Percentiles rank a stretch among this genome's conserved stretches.
Evolutionary conservation across 2,329 filamentous ascomycete species (phyloP).

Genomic region (Cladophialophora yegresii): DNA sequence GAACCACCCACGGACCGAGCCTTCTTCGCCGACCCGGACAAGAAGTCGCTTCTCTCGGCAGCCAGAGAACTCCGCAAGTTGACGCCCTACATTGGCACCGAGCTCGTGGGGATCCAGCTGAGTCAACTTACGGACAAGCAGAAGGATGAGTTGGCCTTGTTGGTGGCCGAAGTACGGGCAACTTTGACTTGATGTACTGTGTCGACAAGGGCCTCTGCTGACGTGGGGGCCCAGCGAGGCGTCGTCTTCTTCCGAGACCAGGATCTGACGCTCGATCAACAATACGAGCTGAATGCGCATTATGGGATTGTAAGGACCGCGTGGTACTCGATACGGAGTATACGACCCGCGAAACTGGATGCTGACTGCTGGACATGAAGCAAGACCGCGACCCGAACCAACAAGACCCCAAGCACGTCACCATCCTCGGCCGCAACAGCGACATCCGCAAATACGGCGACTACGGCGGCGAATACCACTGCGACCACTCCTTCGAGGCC

Average conservation of each 20-base stretch:
- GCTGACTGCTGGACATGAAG: constrained; percentile 3
- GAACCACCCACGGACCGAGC: constrained; percentile 31
- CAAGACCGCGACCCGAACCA: constrained; percentile 37
- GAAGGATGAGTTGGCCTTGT: constrained; percentile 59
- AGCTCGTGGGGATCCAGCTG: constrained; percentile 51
- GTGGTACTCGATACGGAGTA: too few relatives aligned
- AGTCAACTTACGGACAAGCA: constrained; percentile 51
- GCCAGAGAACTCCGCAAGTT: constrained; percentile 47
- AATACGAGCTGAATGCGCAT: constrained; percentile 30
- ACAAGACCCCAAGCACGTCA: constrained; percentile 36
- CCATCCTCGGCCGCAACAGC: constrained; percentile 36
- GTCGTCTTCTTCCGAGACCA: constrained; percentile 35
- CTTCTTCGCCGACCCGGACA: constrained; percentile 45
- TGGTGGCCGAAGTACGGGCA: constrained; percentile 65
- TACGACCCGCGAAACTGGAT: too few relatives aligned
- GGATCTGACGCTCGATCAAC: constrained; percentile 32
- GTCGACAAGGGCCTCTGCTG: constrained; percentile 42
- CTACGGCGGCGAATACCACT: constrained; percentile 33
- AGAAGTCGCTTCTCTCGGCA: constrained; percentile 45
- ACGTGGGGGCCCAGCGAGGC: constrained; percentile 40
- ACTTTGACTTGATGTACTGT: constrained; percentile 20
- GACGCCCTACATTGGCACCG: constrained; percentile 48
- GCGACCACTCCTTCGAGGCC: constrained; percentile 36
- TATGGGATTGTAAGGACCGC: constrained; percentile 28
- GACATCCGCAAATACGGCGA: constrained; percentile 32